These are phyloP conservation scores for Pseudocercospora vitis DNA, from an alignment of 2,329 filamentous ascomycete genomes.

Conservation along the genomic window DNA sequence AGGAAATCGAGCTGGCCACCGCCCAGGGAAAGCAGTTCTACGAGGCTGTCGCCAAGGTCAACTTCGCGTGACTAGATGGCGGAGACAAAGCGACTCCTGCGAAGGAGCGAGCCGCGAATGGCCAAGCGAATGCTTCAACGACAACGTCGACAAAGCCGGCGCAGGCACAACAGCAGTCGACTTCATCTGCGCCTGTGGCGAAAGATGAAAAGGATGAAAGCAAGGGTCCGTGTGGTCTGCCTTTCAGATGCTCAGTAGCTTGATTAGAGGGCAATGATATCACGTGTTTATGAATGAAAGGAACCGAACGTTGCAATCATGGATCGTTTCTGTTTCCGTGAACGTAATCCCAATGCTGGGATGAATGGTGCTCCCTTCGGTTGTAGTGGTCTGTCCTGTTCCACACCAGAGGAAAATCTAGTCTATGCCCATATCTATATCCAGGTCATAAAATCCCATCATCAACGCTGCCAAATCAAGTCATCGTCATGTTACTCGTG, in stretches of 20 bases:
- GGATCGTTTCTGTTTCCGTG: no score
- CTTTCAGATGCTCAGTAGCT: conserved; percentile 69
- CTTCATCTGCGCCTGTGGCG: conserved; percentile 34
- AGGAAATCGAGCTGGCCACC: conserved; percentile 77
- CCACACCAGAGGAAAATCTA: not conserved
- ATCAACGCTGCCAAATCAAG: not conserved
- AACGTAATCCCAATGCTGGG: no score
- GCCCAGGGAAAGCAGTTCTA: conserved; percentile 87
- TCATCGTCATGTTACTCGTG: not conserved
- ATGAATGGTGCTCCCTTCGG: not conserved
- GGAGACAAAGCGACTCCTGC: conserved; percentile 32
- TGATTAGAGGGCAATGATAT: conserved; percentile 42
- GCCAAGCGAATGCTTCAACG: conserved; percentile 15
- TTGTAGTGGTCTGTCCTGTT: not conserved
- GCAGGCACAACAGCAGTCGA: conserved; percentile 32
- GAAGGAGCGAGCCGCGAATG: conserved; percentile 17
- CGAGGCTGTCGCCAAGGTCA: conserved; percentile 69
- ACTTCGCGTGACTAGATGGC: conserved; percentile 74
- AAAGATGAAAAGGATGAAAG: conserved; percentile 45
- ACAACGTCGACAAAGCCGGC: conserved; percentile 30
- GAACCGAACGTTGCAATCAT: no score
- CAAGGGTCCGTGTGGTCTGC: conserved; percentile 74
- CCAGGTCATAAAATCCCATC: not conserved
- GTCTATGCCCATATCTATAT: not conserved
- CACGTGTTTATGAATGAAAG: not conserved